Conservation (phyloP, 2,329 filamentous ascomycete genomes). For the Talaromyces rugulosus region DNA sequence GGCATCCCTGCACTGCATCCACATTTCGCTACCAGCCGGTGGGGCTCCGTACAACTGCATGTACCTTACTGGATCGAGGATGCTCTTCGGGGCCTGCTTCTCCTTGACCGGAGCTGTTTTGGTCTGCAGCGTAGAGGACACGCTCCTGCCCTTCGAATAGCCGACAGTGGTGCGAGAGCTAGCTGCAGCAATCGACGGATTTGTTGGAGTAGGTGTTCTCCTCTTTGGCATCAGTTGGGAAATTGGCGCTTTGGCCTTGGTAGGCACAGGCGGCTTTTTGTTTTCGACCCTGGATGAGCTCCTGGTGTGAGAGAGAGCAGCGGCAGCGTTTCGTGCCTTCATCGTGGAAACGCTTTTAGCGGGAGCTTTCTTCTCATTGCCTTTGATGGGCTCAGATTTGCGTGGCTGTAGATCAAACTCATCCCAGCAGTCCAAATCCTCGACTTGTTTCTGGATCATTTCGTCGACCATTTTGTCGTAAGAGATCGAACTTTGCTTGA, state of each 20-base stretch:
- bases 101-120: conserved; percentile 19
- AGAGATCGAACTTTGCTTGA: conserved; percentile 61
- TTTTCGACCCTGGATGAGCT: conserved; percentile 28
- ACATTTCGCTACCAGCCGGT: conserved; percentile 41
- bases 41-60: conserved; percentile 40
- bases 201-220: conserved; percentile 42
- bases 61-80: conserved; percentile 40
- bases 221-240: conserved; percentile 34
- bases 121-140: conserved; percentile 28
- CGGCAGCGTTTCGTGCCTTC: conserved; percentile 38
- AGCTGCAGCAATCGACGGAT: conserved; percentile 54
- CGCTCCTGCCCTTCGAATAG: conserved; percentile 69
- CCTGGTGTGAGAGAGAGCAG: conserved; percentile 30
- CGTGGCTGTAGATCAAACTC: conserved; percentile 27
- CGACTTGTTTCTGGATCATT: conserved; percentile 63
- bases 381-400: conserved; percentile 22
- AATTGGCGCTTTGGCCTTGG: conserved; percentile 30
- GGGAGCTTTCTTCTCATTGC: conserved; percentile 23
- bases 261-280: conserved; percentile 12
- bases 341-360: conserved; percentile 31
- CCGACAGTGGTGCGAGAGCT: conserved; percentile 79
- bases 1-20: conserved; percentile 35
- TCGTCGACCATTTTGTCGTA: conserved; percentile 62
- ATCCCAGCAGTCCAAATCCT: conserved; percentile 45
- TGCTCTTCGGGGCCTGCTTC: conserved; percentile 22